Percentiles rank a stretch among this genome's conserved stretches.
Conservation (phyloP, 1,284 basidiomycete species). For the Cutaneotrichosporon sp. region DNA sequence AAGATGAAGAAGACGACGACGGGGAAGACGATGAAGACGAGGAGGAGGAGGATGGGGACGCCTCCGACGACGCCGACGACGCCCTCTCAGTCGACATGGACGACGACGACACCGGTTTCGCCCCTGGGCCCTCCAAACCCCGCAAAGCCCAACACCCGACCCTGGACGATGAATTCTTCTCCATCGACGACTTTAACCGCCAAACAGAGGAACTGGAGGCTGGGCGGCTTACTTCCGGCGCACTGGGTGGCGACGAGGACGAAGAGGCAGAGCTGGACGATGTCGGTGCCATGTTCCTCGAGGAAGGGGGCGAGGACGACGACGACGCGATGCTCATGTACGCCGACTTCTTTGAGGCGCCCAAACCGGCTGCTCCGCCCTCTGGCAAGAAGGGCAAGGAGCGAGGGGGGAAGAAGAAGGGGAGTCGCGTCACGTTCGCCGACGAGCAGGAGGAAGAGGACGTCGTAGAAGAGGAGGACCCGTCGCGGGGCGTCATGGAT, state of each 20-base stretch:
- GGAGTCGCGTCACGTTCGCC: conserved; percentile 34
- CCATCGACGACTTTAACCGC: conserved; percentile 80
- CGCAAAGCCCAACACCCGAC: conserved; percentile 52
- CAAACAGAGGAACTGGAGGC: conserved; percentile 78
- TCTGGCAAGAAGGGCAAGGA: conserved; percentile 29
- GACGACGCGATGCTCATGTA: conserved; percentile 49
- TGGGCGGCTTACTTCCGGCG: conserved; percentile 58
- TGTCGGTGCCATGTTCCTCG: conserved; percentile 37
- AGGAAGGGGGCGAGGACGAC: conserved; percentile 48
- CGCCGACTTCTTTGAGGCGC: conserved; percentile 61
- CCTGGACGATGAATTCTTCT: conserved; percentile 93
- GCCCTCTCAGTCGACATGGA: too few relatives aligned
- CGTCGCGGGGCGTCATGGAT: conserved; percentile 47
- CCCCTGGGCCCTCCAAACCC: conserved; percentile 40
- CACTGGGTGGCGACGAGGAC: conserved; percentile 52
- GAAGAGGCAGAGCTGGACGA: conserved; percentile 55
- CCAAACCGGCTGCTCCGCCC: conserved; percentile 3
- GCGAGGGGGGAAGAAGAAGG: conserved; percentile 42
- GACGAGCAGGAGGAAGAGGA: conserved; percentile 35
- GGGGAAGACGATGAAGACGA: conserved; percentile 20
- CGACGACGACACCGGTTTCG: conserved; percentile 17
- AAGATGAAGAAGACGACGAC: conserved; percentile 24
- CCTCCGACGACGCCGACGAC: conserved; percentile 24
- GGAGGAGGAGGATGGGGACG: conserved; percentile 29
- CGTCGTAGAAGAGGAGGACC: conserved; percentile 29